Conservation (phyloP, 306 rosid genomes). For the Rosa lucieae region DNA sequence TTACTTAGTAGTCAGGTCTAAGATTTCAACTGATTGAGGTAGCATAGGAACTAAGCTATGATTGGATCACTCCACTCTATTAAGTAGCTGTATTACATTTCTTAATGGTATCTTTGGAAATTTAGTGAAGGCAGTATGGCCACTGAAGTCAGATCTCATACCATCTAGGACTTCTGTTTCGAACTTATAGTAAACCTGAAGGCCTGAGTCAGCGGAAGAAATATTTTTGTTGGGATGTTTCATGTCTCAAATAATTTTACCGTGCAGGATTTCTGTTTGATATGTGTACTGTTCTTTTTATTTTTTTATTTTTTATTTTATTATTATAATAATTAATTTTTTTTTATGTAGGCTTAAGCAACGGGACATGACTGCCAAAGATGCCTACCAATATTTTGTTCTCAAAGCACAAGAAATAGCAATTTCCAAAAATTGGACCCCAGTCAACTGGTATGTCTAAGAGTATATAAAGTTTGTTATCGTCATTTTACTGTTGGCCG, state of each 20-base stretch:
- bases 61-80: neutral
- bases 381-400: constrained; percentile 86
- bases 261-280: constrained; percentile 13
- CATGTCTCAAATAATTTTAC: neutral
- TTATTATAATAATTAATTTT: neutral
- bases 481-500: constrained; percentile 13
- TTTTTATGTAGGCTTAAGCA: constrained; percentile 65
- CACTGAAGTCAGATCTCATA: neutral
- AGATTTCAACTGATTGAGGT: neutral
- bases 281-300: constrained; percentile 18
- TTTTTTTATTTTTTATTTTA: constrained; percentile 15
- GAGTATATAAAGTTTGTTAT: constrained; percentile 7
- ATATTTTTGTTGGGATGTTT: neutral
- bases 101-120: neutral
- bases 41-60: neutral
- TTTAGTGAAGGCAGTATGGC: neutral
- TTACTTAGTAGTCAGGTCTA: neutral
- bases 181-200: neutral
- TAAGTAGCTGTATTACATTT: neutral
- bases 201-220: neutral
- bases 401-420: constrained; percentile 87
- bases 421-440: constrained; percentile 77
- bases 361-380: constrained; percentile 67
- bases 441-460: constrained; percentile 82
- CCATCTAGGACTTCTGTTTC: neutral